These are phyloP conservation scores for Gaillardinia entomophila DNA, from an alignment of 805 yeast genomes.

Conservation along the genomic window DNA sequence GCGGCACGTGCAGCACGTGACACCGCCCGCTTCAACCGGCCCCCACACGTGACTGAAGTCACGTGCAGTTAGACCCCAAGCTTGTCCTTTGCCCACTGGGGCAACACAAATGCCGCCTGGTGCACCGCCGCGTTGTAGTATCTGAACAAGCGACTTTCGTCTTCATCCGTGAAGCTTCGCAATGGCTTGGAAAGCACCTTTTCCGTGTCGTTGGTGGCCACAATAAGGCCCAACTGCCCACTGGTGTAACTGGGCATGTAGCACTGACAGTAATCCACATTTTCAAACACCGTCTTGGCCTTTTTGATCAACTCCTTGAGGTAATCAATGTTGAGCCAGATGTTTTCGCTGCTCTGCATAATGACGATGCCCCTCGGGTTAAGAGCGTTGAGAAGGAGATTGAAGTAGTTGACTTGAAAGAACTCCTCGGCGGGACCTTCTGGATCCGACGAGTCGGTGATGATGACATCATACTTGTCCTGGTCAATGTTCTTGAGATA, in stretches of 20 bases:
- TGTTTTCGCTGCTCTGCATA: conserved; percentile 72
- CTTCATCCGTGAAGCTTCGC: conserved; percentile 37
- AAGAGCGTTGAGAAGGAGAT: conserved; percentile 58
- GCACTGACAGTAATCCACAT: conserved; percentile 65
- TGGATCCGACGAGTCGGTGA: conserved; percentile 91
- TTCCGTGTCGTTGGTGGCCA: conserved; percentile 54
- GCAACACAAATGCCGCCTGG: conserved; percentile 67
- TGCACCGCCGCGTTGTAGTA: conserved; percentile 69
- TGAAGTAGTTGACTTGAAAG: conserved; percentile 73
- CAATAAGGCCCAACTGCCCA: conserved; percentile 78
- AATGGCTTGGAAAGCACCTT: conserved; percentile 46
- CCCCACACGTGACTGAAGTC: no score
- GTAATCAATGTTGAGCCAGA: conserved; percentile 63
- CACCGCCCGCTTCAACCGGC: no score
- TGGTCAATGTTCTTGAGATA: conserved; percentile 46
- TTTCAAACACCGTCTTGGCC: conserved; percentile 52
- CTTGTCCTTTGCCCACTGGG: conserved; percentile 81
- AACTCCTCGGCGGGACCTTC: conserved; percentile 94
- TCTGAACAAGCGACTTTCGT: conserved; percentile 46
- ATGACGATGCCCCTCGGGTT: conserved; percentile 63
- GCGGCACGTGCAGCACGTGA: no score
- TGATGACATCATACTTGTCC: conserved; percentile 70
- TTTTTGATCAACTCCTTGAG: conserved; percentile 42
- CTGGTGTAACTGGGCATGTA: conserved; percentile 86
- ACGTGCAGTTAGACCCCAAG: no score